Conservation (phyloP, 2,329 filamentous ascomycete genomes). For the Anisogramma anomala region DNA sequence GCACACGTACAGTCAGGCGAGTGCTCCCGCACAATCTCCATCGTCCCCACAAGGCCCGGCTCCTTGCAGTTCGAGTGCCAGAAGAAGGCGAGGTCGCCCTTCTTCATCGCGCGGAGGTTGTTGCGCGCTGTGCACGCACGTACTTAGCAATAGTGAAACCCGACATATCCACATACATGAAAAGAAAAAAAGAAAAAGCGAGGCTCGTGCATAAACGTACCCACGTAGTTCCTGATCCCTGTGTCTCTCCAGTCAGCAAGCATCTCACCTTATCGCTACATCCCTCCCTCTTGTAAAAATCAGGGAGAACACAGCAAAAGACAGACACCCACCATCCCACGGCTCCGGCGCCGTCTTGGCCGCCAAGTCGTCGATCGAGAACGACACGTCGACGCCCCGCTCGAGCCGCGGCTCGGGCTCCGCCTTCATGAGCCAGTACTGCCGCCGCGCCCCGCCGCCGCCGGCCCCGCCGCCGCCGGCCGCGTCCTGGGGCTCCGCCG, state of each 20-base stretch:
- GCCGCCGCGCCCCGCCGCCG: conserved; percentile 12
- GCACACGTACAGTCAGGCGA: conserved; percentile 57
- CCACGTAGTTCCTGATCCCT: conserved; percentile 27
- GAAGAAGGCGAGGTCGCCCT: conserved; percentile 88
- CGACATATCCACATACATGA: not conserved
- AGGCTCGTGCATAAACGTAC: not conserved
- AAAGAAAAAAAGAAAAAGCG: not conserved
- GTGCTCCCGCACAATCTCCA: conserved; percentile 81
- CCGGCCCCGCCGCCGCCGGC: no score
- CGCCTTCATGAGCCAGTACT: conserved; percentile 75
- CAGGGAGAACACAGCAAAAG: not conserved
- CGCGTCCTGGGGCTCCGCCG: no score
- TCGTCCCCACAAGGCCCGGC: conserved; percentile 74
- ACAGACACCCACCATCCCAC: conserved; percentile 64
- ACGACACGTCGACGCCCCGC: conserved; percentile 78
- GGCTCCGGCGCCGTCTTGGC: conserved; percentile 65
- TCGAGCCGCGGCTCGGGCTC: conserved; percentile 80
- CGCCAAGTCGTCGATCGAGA: conserved; percentile 84
- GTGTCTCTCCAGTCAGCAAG: conserved; percentile 13
- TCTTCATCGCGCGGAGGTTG: conserved; percentile 82
- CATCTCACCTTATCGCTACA: conserved; percentile 34
- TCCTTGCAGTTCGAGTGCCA: conserved; percentile 92
- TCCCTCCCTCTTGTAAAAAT: conserved; percentile 22
- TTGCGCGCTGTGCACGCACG: conserved; percentile 74
- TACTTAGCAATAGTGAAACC: no score